phyloP scores from a whole-genome alignment of 495 filamentous ascomycete genomes.

The Penicillium herquei region DNA sequence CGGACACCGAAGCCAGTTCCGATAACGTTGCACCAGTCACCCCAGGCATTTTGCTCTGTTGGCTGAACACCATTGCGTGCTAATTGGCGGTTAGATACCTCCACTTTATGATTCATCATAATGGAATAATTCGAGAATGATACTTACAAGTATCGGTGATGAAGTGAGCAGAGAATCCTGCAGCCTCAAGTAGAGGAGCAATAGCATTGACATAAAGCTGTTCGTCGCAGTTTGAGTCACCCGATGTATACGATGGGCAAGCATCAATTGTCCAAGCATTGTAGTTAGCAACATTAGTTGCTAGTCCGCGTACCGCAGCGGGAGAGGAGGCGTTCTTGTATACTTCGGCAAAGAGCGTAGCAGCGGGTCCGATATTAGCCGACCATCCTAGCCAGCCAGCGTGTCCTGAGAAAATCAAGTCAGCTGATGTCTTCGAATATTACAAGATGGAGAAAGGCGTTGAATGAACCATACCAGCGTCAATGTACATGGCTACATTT shows the following conservation, averaged over 20 bases:
- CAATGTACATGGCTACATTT: constrained; percentile 82
- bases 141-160: constrained; percentile 60
- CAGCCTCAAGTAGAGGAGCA: constrained; percentile 54
- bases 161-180: constrained; percentile 71
- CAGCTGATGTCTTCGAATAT: not conserved
- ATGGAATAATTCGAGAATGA: too few species aligned
- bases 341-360: constrained; percentile 62
- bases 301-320: constrained; percentile 65
- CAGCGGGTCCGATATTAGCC: constrained; percentile 71
- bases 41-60: constrained; percentile 63
- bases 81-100: not conserved
- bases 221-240: constrained; percentile 61
- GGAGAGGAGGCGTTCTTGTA: constrained; percentile 67
- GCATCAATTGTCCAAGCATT: constrained; percentile 56
- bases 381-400: constrained; percentile 81
- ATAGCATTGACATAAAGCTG: constrained; percentile 69
- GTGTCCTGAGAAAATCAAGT: constrained; percentile 26
- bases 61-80: constrained; percentile 54
- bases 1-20: constrained; percentile 64
- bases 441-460: not conserved
- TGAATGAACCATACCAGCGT: constrained; percentile 53
- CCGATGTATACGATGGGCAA: constrained; percentile 44
- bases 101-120: too few species aligned
- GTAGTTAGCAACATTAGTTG: constrained; percentile 79
- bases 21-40: constrained; percentile 81